Evolutionary conservation across 75 land plant genomes (phyloP).

Genomic region (Pinus taeda): DNA sequence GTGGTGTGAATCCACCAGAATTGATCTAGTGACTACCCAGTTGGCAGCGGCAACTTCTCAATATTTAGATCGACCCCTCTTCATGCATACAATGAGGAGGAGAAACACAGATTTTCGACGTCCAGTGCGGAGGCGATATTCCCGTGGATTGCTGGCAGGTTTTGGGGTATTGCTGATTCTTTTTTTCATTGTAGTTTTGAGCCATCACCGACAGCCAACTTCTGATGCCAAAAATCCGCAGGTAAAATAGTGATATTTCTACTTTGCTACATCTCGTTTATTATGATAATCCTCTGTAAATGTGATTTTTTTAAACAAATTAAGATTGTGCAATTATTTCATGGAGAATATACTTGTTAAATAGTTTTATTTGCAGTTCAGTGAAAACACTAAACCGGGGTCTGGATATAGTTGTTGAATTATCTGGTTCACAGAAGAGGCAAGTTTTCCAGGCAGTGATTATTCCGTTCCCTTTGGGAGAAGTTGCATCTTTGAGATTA

Average conservation of each 20-base stretch:
- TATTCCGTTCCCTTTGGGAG: no score
- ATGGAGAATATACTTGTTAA: neutral
- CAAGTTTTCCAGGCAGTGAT: neutral
- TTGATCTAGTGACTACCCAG: conserved; percentile 1
- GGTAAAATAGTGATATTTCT: neutral
- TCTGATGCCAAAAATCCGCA: conserved; percentile 2
- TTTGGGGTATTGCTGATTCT: neutral
- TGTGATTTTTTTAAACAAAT: neutral
- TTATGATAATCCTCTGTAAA: neutral
- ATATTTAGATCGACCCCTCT: neutral
- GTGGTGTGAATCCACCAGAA: conserved; percentile 1
- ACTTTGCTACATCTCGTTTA: neutral
- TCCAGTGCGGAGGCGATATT: conserved; percentile 7
- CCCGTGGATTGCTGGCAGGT: neutral
- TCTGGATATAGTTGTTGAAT: neutral
- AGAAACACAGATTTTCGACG: conserved; percentile 11
- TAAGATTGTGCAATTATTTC: neutral
- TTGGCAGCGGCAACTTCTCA: neutral
- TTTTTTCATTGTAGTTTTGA: conserved; percentile 4
- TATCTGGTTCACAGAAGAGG: neutral
- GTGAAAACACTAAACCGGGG: no score
- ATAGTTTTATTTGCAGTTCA: neutral
- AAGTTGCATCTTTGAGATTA: no score
- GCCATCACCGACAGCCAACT: conserved; percentile 2
- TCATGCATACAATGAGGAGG: conserved; percentile 7